Base-by-base conservation (phyloP, 257 asterid species). In the Rhazya stricta region DNA sequence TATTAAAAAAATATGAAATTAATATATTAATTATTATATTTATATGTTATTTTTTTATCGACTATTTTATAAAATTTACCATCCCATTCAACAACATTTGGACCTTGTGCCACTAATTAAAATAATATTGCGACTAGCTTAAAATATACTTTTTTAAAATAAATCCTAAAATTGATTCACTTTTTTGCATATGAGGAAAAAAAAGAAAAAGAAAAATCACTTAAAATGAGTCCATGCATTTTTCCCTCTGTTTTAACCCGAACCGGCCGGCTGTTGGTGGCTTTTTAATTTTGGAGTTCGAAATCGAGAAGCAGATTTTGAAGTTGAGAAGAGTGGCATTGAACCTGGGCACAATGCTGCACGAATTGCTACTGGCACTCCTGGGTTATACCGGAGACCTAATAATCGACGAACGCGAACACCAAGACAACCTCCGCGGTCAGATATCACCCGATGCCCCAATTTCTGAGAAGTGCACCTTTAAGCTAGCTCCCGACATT, bases 361-460 rank as follows among this genome's bases (percentile, higher is more conserved):
- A 95, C 91, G 99, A 95, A 81, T 81, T 95, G 79, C 88, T 95
- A 63, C 36, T 92, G 72, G 91, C 96, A 37, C 93, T 95, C 25
- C 53, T 95, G 27, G 99, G 99, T 84, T 89, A 87, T 91, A 95
- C 98, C 60, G 98, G 99, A 69, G 98, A 92, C 84, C 96, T 95
- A 85, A 91, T 95, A 51, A 86, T 92, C 86, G 99, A 95, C 83
- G 85, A 82, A 75, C 84, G 95, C 78, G 94, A 91, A 75, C 83
- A 83, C 71, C 83, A 79, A 43, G 74, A 88, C 51, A 72, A 90
- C 30, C 84, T 85, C 74, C 82, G 83, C 29, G 77, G 89, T 60
- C 81, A 79, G 71, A 71, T 92, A 73, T 83, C 92, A 4, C 85
- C 89, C 42, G 88, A 86, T 48, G 87, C 96, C 53, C 96, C 97